Conservation (phyloP, 306 rosid genomes). For the Bauhinia variegata region DNA sequence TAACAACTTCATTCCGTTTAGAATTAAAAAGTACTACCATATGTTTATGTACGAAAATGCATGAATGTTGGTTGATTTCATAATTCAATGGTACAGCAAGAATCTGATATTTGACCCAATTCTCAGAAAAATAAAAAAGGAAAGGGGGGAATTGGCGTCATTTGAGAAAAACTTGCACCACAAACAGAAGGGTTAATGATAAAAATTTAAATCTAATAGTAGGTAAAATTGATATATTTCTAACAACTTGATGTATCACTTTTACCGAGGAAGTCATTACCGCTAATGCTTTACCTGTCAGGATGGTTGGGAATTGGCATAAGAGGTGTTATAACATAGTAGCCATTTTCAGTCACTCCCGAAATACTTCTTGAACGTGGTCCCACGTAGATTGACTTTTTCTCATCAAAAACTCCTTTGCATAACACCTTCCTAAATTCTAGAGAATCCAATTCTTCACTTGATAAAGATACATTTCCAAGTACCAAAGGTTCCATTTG, state of each 20-base stretch:
- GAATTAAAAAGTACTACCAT: background rate
- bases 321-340: slow-evolving; percentile 86
- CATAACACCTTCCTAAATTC: slow-evolving; percentile 81
- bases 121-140: no score
- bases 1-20: background rate
- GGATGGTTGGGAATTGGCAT: slow-evolving; percentile 58
- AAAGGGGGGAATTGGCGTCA: background rate
- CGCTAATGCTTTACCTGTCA: slow-evolving; percentile 57
- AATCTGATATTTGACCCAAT: no score
- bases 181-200: background rate
- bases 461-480: slow-evolving; percentile 45
- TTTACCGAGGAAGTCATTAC: slow-evolving; percentile 17
- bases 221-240: background rate
- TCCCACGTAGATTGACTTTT: slow-evolving; percentile 76
- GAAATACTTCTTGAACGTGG: slow-evolving; percentile 99
- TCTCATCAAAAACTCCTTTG: slow-evolving; percentile 77
- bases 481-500: slow-evolving; percentile 71
- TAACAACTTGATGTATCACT: slow-evolving; percentile 14
- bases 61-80: background rate
- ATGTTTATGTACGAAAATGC: background rate
- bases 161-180: background rate
- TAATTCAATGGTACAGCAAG: background rate
- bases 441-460: slow-evolving; percentile 57
- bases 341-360: slow-evolving; percentile 92
- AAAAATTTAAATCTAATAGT: slow-evolving; percentile 15